phyloP scores from a whole-genome alignment of 495 filamentous ascomycete species.

The Aspergillus diversus region DNA sequence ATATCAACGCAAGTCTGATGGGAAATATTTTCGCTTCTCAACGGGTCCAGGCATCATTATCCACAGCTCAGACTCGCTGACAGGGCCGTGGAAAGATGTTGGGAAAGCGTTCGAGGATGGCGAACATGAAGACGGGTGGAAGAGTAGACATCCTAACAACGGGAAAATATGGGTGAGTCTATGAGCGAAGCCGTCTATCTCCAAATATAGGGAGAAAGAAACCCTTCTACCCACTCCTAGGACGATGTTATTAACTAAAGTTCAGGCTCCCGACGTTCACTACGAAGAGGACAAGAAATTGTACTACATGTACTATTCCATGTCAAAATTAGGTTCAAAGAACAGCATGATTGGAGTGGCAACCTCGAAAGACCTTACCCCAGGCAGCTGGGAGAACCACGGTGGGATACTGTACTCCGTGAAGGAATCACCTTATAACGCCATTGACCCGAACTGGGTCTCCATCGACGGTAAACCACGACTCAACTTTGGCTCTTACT shows the following conservation, averaged over 20 bases:
- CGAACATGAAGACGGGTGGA: too few species aligned
- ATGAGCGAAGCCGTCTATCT: background rate
- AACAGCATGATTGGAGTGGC: constrained; percentile 9
- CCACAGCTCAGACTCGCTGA: constrained; percentile 2
- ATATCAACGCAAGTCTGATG: constrained; percentile 9
- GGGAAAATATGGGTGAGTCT: too few species aligned
- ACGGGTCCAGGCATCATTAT: constrained; percentile 14
- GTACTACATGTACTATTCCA: constrained; percentile 12
- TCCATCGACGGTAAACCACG: background rate
- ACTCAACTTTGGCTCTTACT: background rate
- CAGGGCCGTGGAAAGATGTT: constrained; percentile 9
- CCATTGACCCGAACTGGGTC: constrained; percentile 7
- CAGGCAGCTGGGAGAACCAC: constrained; percentile 12
- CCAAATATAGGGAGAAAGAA: background rate
- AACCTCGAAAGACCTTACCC: background rate
- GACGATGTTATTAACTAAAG: background rate
- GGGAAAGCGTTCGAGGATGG: constrained; percentile 1
- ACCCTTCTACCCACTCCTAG: background rate
- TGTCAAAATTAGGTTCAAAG: constrained; percentile 1
- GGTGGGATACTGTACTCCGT: background rate
- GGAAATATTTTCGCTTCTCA: constrained; percentile 17
- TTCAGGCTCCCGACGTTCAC: constrained; percentile 7
- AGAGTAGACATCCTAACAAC: too few species aligned
- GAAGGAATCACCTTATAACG: background rate
- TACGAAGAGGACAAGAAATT: background rate